Percentiles rank a stretch among this genome's conserved stretches.
Evolutionary conservation across 306 rosid species (phyloP).

Genomic region (Hippophae tibetana): DNA sequence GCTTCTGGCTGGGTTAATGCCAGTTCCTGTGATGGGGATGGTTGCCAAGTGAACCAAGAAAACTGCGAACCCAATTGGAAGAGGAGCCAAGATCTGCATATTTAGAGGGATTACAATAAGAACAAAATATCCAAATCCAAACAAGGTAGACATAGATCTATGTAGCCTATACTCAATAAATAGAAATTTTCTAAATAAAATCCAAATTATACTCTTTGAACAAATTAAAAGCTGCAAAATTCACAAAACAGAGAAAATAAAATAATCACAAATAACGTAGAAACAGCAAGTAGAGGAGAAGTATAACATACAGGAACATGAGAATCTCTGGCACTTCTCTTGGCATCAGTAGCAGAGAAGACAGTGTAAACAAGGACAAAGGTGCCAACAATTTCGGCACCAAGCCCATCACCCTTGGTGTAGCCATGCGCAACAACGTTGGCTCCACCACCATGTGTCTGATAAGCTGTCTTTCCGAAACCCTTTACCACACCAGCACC

Average conservation of each 20-base stretch:
- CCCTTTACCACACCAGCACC: constrained; percentile 95
- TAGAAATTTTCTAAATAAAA: no score
- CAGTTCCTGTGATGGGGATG: constrained; percentile 86
- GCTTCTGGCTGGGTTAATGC: constrained; percentile 92
- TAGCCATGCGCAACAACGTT: constrained; percentile 55
- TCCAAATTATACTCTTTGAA: no score
- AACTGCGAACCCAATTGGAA: constrained; percentile 92
- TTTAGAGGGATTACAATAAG: no score
- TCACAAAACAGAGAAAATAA: not conserved
- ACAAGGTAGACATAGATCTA: no score
- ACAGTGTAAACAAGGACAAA: constrained; percentile 90
- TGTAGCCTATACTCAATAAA: no score
- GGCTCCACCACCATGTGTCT: constrained; percentile 59
- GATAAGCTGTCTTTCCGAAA: constrained; percentile 36
- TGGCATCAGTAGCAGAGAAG: constrained; percentile 91
- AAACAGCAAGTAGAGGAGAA: not conserved
- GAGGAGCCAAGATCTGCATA: constrained; percentile 79
- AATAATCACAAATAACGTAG: no score
- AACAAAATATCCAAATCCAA: not conserved
- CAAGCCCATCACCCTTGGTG: constrained; percentile 82
- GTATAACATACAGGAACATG: constrained; percentile 67
- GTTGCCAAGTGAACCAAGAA: constrained; percentile 96
- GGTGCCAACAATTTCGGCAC: constrained; percentile 93
- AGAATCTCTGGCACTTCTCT: constrained; percentile 84
- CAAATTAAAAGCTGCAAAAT: not conserved